Evolutionary conservation across 768 basidiomycete genomes (phyloP), one percentile per base, ranked within the genome.

Genomic region (Gloeostereum incarnatum): DNA sequence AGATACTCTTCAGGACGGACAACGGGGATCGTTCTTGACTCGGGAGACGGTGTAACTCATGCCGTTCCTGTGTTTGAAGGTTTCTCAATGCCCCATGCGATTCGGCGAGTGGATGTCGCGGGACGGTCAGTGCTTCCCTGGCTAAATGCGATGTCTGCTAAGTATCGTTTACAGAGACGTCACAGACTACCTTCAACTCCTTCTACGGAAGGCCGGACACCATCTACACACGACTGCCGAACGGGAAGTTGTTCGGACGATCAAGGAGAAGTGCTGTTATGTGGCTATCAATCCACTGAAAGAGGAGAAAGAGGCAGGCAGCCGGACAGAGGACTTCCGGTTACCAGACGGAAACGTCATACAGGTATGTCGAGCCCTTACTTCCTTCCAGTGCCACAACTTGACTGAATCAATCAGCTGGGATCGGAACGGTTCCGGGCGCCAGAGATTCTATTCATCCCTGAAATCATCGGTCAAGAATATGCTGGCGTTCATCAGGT

Each of bases 11-110:
- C 93, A 11, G 96, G 96, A 22, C 76, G 96, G 45, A 98, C 96
- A 46, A 98, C 96, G 25, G 96, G 96, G n/a, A 96, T 98, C 42
- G 96, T 99, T 1, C 75, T 99, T 14, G 96, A 99, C 56, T 98
- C 94, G 4, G 96, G 96, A 8, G 96, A 99, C 54, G 96, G 96
- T 19, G 96, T 99, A 6, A 98, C 96, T 17, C 96, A 99, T 45
- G 90, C 96, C 10, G 96, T 99, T 2, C 96, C 96, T 3, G 93
- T 99, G 13, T 99, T 93, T 52, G 96, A 99, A 54, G 96, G 96
- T 1, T 98, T 98, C 67, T 93, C 91, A 5, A 97, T 98, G 90
- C 92, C 93, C 30, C 93, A 98, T 56, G 94, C 96, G 27, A 93
- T 98, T 47, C 79, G 91, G 29, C 73, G 96, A 49, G 86, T 99